These are phyloP conservation scores for Lathyrus sativus DNA, from an alignment of 306 rosid genomes.

Conservation along the genomic window DNA sequence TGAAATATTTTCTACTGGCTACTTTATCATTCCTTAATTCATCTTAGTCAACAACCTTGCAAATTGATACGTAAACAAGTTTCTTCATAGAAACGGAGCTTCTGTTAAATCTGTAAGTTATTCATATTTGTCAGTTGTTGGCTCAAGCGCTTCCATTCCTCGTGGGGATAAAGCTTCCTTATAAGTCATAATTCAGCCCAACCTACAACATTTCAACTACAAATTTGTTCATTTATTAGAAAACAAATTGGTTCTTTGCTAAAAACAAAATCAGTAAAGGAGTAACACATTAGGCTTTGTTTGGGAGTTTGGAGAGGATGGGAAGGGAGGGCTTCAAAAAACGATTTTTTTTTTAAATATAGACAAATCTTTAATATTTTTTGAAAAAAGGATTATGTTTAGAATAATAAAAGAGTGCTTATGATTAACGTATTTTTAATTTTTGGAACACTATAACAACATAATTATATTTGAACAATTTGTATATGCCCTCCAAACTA, in stretches of 20 bases:
- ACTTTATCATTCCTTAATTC: conserved; percentile 1
- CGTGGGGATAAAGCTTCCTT: neutral
- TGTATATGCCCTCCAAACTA: too few species aligned
- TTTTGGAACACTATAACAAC: too few species aligned
- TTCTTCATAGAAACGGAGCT: neutral
- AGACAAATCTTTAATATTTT: too few species aligned
- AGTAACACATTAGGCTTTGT: neutral
- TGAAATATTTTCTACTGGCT: neutral
- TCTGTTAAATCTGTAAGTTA: neutral
- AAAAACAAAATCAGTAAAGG: conserved; percentile 3
- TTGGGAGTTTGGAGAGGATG: too few species aligned
- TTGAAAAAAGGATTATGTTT: too few species aligned
- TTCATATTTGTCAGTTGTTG: neutral
- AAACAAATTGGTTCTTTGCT: too few species aligned
- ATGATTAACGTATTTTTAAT: too few species aligned
- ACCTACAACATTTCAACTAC: neutral
- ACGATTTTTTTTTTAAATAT: too few species aligned
- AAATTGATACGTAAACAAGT: neutral
- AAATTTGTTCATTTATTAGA: neutral
- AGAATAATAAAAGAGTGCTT: too few species aligned
- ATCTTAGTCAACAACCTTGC: conserved; percentile 1
- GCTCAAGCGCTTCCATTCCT: neutral
- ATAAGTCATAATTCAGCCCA: neutral
- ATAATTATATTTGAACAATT: too few species aligned
- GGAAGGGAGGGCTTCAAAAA: too few species aligned